Evolutionary conservation across 1,284 basidiomycete species (phyloP), one percentile per base, ranked within the genome.

Genomic region (Erythrobasidium hasegawianum): DNA sequence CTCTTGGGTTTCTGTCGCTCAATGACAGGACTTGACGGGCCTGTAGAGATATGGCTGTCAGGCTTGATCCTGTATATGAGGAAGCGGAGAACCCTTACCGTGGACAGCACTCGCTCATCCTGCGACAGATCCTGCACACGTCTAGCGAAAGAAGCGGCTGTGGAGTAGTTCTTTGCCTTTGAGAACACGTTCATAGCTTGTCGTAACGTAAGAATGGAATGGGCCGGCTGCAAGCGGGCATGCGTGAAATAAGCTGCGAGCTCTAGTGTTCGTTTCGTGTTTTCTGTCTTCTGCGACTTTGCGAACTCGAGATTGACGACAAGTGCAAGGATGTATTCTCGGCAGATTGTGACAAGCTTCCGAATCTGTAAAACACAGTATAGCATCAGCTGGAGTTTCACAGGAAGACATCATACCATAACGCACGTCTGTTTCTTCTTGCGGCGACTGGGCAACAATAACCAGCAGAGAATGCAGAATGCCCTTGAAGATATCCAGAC

Each of bases 231-330:
- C 69, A 97, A 80, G 73, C 87, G 83, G 77, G 92, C 94, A 75
- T 96, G 91, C 4, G 95, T 94, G 79, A 98, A 97, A 80, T 97
- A 96, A 0, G 93, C 94, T 0, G 95, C 95, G 11, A 98, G 84
- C 77, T 98, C 96, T 68, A 99, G 83, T 74, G 86, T 88, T 64
- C 95, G 85, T 68, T 84, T 84, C 56, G 88, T 79, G 73, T 94
- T 90, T 55, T 93, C 88, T 69, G 87, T 85, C 70, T 88, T 83
- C 0, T 83, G 83, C 13, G 96, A 81, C 58, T 87, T 84, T 74
- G 94, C 85, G 68, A 93, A 87, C 77, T 95, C 91, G 20, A 95
- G 85, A 79, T 98, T 95, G 68, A 98, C 86, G 8, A 88, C 87
- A n/a, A 97, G 86, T 62, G 94, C 96, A 26, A 99, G 84, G 7